Evolutionary conservation across 331 rosid species (phyloP).

Genomic region (Spiraea crenata): DNA sequence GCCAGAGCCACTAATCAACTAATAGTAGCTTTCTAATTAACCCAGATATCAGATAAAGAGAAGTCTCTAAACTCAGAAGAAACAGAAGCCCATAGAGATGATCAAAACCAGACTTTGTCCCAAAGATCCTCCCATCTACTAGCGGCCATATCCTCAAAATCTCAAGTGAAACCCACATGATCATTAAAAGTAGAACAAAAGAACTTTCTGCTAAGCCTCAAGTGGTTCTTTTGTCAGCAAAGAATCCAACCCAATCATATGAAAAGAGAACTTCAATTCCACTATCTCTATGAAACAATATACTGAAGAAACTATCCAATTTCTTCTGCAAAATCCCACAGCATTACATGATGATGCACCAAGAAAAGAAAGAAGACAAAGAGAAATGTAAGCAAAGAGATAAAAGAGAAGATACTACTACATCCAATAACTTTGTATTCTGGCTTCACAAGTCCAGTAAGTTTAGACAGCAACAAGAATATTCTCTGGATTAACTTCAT

Average conservation of each 20-base stretch:
- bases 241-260: neutral
- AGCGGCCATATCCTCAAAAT: too few species aligned
- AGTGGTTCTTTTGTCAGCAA: too few species aligned
- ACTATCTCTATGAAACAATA: neutral
- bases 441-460: slow-evolving; percentile 74
- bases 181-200: too few species aligned
- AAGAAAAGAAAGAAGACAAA: neutral
- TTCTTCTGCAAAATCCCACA: slow-evolving; percentile 13
- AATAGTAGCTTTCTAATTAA: too few species aligned
- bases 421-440: slow-evolving; percentile 29
- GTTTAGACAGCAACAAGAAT: slow-evolving; percentile 67
- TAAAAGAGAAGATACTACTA: slow-evolving; percentile 1
- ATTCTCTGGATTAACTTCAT: slow-evolving; percentile 78
- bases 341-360: slow-evolving; percentile 10
- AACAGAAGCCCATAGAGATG: too few species aligned
- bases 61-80: too few species aligned
- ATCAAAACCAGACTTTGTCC: too few species aligned
- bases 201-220: too few species aligned
- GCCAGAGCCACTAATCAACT: too few species aligned
- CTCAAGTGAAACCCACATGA: too few species aligned
- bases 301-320: slow-evolving; percentile 9
- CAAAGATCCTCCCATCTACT: too few species aligned
- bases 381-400: neutral
- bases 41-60: too few species aligned
- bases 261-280: neutral